Percentiles rank a stretch among this genome's conserved stretches.
Evolutionary conservation across 345 rosid species (phyloP).

Genomic region (Cochlearia excelsa): DNA sequence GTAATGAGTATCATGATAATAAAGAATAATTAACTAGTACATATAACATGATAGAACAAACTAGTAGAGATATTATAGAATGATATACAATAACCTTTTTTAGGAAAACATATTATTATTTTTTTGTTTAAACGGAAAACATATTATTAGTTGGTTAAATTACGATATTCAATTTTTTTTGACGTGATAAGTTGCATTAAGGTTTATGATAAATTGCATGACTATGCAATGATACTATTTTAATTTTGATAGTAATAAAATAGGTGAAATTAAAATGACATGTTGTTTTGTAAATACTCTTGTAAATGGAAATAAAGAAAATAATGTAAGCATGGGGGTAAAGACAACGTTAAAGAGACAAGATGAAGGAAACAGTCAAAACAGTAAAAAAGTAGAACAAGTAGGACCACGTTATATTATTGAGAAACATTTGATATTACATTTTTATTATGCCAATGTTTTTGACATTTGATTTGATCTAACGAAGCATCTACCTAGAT

Average conservation of each 20-base stretch:
- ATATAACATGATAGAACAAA: too few species aligned
- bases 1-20: too few species aligned
- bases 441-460: slow-evolving; percentile 30
- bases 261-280: slow-evolving; percentile 5
- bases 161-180: background rate
- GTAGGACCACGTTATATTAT: slow-evolving; percentile 36
- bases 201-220: background rate
- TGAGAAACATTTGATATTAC: slow-evolving; percentile 38
- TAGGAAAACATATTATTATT: too few species aligned
- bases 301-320: slow-evolving; percentile 1
- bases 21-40: too few species aligned
- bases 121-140: too few species aligned
- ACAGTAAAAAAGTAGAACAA: slow-evolving; percentile 25
- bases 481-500: slow-evolving; percentile 36
- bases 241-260: background rate
- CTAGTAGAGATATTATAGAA: background rate
- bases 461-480: slow-evolving; percentile 39
- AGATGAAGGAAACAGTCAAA: slow-evolving; percentile 37
- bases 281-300: background rate
- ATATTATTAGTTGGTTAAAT: background rate
- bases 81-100: background rate
- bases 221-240: too few species aligned
- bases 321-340: slow-evolving; percentile 25
- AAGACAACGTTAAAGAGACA: slow-evolving; percentile 33
- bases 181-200: background rate